These are phyloP conservation scores for Pythium dissotocum DNA, from an alignment of 352 stramenopile genomes.

Conservation along the genomic window DNA sequence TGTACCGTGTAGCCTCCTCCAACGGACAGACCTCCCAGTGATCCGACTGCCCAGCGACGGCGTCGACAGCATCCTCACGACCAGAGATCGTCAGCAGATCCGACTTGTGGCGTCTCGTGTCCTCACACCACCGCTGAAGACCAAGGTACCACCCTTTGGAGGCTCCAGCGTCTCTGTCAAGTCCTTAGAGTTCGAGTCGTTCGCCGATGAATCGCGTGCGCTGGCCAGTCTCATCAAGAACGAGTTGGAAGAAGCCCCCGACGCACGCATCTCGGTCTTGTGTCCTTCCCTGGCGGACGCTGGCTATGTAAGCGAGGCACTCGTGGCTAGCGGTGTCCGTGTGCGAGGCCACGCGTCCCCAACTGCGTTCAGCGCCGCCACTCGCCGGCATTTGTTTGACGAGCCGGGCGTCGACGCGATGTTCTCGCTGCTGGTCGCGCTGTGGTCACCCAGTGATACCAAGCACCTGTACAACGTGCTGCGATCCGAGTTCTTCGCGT, in stretches of 20 bases:
- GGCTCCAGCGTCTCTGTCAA: not conserved
- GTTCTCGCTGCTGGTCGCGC: conserved; percentile 66
- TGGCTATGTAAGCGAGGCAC: conserved; percentile 7
- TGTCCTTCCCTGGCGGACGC: conserved; percentile 23
- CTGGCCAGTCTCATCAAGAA: conserved; percentile 9
- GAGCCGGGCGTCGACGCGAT: conserved; percentile 63
- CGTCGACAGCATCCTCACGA: not conserved
- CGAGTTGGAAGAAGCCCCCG: not conserved
- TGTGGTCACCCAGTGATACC: conserved; percentile 68
- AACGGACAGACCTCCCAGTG: not conserved
- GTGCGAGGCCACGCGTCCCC: conserved; percentile 9
- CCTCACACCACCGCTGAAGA: not conserved
- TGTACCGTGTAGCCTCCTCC: not conserved
- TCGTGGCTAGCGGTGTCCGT: conserved; percentile 12
- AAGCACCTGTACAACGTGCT: conserved; percentile 79
- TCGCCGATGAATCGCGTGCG: conserved; percentile 7
- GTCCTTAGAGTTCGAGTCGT: conserved; percentile 19
- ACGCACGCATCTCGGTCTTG: conserved; percentile 16
- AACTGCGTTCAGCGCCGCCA: not conserved
- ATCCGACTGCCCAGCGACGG: not conserved
- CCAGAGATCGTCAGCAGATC: not conserved
- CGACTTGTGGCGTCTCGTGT: conserved; percentile 9
- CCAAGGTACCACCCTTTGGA: not conserved
- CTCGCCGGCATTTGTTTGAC: conserved; percentile 45
- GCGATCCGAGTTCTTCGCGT: conserved; percentile 57